phyloP scores from a whole-genome alignment of 805 yeast species.

The Ogataea sp. region DNA sequence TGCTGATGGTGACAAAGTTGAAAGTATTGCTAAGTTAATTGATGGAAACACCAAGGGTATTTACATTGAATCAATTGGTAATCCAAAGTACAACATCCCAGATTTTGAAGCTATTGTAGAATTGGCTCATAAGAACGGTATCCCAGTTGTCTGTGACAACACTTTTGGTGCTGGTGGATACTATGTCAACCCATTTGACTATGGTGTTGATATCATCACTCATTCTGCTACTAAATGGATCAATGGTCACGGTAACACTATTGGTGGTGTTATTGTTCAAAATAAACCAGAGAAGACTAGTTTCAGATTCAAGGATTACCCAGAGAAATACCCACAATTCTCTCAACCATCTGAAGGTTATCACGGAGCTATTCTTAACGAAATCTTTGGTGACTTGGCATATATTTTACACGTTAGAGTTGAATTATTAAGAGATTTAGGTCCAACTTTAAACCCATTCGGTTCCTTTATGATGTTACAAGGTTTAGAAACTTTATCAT shows the following conservation, averaged over 20 bases:
- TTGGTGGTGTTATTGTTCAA: constrained; percentile 76
- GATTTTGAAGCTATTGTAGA: constrained; percentile 73
- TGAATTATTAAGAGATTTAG: constrained; percentile 85
- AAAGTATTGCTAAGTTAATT: constrained; percentile 61
- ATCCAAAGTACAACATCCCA: constrained; percentile 88
- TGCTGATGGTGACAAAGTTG: constrained; percentile 72
- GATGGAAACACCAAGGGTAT: constrained; percentile 87
- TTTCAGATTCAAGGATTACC: constrained; percentile 83
- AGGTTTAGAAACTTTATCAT: constrained; percentile 89
- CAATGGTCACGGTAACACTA: constrained; percentile 94
- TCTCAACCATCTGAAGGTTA: constrained; percentile 88
- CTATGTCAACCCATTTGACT: constrained; percentile 74
- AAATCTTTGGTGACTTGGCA: constrained; percentile 74
- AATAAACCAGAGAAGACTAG: constrained; percentile 56
- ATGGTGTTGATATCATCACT: constrained; percentile 86
- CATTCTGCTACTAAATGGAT: constrained; percentile 98
- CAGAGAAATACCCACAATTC: constrained; percentile 86
- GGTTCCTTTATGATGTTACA: constrained; percentile 79
- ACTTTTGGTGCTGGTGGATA: constrained; percentile 97
- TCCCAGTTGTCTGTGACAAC: constrained; percentile 90
- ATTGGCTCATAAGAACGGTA: constrained; percentile 78
- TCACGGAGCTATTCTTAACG: constrained; percentile 80
- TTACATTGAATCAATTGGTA: constrained; percentile 85
- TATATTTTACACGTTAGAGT: constrained; percentile 74
- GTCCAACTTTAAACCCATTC: constrained; percentile 85